Evolutionary conservation across 1,139 yeast species (phyloP), one percentile per base, ranked within the genome.

Genomic region (Meyerozyma elateridarum): DNA sequence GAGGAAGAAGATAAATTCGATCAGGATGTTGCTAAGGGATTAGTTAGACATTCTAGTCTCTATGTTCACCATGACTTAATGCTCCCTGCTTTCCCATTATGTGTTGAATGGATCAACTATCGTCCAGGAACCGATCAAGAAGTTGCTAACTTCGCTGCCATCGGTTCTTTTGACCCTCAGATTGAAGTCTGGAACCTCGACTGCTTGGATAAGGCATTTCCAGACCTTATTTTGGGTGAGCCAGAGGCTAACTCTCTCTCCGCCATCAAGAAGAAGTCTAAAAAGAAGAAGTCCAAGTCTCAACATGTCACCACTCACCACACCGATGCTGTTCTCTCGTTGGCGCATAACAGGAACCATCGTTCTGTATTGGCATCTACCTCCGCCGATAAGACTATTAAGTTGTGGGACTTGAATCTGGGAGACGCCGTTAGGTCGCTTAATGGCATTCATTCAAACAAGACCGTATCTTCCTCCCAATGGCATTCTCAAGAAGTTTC

Each of bases 121-220:
- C 73, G 70, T 44, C 87, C 89, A 20, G 52, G 41, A 22, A 46
- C 56, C 26, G 52, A 53, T 8, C 56, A 54, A 21, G 71, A 74
- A 40, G 64, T 79, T 25, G 96, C 95, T 7, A 91, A 88, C 56
- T 87, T 85, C 58, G 97, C 95, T 2, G 98, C 98, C 9, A 70
- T 91, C 41, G 97, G 98, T 53, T 85, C 98, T 1, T 89, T 91
- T 56, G 98, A 91, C 49, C 98, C 98, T 24, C 94, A 85, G 52
- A 91, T 91, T 56, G 99, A 91, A 60, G 72, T 91, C 39, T 93
- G 98, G 98, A 87, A 91, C 59, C 68, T 91, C 49, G 98, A 91
- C 57, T 80, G 82, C 42, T 72, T 89, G 27, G 97, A 93, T 52
- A 85, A 87, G 51, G 93, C 95, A 17, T 91, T 85, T 71, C 99